A percentile compares a stretch with the other conserved stretches of the same genome.
Evolutionary conservation across 73 alveolate genomes (phyloP).

Genomic region (Paramecium caudatum): DNA sequence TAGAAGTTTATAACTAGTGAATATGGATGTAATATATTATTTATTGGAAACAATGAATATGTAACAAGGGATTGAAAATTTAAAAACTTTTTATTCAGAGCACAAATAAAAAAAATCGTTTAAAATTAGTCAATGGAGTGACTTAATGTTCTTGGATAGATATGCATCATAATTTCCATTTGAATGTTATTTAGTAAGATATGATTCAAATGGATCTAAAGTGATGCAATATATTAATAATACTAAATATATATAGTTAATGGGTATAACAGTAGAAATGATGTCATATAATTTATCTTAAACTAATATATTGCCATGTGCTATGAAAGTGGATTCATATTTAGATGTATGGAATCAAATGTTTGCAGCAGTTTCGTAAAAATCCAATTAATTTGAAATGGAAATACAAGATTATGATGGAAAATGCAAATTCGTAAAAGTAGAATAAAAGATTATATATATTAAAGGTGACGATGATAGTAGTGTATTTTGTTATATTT

Average conservation of each 20-base stretch:
- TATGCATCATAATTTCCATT: constrained; percentile 58
- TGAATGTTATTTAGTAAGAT: constrained; percentile 50
- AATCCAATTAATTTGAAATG: neutral
- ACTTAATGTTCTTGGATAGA: neutral
- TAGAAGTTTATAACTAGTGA: neutral
- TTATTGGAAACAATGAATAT: constrained; percentile 26
- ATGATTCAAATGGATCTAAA: neutral
- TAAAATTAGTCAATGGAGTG: constrained; percentile 2
- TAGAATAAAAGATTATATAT: constrained; percentile 20
- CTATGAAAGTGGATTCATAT: constrained; percentile 54
- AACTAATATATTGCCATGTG: constrained; percentile 45
- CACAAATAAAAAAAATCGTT: neutral
- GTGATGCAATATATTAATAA: constrained; percentile 3
- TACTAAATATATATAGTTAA: constrained; percentile 43
- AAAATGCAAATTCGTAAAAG: constrained; percentile 1
- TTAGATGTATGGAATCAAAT: constrained; percentile 26
- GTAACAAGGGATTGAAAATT: neutral
- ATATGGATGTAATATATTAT: neutral
- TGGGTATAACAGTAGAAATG: constrained; percentile 64
- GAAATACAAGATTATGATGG: constrained; percentile 62
- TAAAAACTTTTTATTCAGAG: neutral
- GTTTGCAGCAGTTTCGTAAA: constrained; percentile 41
- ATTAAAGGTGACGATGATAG: neutral
- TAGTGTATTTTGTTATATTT: neutral
- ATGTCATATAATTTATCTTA: neutral